phyloP scores from a whole-genome alignment of 352 stramenopile species.

The Globisporangium spiculum region DNA sequence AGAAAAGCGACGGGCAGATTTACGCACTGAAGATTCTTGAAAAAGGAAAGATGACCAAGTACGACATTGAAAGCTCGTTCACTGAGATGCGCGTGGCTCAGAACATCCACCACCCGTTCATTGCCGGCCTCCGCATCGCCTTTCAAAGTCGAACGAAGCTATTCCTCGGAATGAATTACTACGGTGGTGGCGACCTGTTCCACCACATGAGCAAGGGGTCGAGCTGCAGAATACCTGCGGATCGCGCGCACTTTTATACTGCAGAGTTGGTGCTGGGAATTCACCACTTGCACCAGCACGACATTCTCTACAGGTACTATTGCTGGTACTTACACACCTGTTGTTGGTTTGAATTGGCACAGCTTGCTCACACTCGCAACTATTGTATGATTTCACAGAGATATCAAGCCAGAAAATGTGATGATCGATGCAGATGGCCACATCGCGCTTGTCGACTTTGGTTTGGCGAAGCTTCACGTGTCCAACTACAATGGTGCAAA shows the following conservation, averaged over 20 bases:
- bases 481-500: slow-evolving; percentile 87
- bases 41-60: slow-evolving; percentile 89
- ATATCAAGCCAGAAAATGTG: slow-evolving; percentile 97
- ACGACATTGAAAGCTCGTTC: slow-evolving; percentile 87
- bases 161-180: slow-evolving; percentile 88
- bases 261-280: slow-evolving; percentile 92
- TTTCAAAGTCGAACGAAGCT: slow-evolving; percentile 88
- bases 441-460: slow-evolving; percentile 95
- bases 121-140: slow-evolving; percentile 79
- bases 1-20: slow-evolving; percentile 88
- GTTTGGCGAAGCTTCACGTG: slow-evolving; percentile 92
- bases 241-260: slow-evolving; percentile 90
- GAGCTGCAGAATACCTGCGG: slow-evolving; percentile 79
- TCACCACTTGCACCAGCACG: slow-evolving; percentile 90
- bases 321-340: neutral
- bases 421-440: slow-evolving; percentile 95
- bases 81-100: slow-evolving; percentile 88
- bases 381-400: slow-evolving; percentile 31
- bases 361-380: neutral
- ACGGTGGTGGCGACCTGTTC: slow-evolving; percentile 81
- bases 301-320: slow-evolving; percentile 91
- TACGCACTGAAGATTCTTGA: slow-evolving; percentile 91
- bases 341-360: neutral
- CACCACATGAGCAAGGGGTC: slow-evolving; percentile 89
- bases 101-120: slow-evolving; percentile 89